Conservation (phyloP, 495 filamentous ascomycete genomes). For the Penicillium antarcticum region DNA sequence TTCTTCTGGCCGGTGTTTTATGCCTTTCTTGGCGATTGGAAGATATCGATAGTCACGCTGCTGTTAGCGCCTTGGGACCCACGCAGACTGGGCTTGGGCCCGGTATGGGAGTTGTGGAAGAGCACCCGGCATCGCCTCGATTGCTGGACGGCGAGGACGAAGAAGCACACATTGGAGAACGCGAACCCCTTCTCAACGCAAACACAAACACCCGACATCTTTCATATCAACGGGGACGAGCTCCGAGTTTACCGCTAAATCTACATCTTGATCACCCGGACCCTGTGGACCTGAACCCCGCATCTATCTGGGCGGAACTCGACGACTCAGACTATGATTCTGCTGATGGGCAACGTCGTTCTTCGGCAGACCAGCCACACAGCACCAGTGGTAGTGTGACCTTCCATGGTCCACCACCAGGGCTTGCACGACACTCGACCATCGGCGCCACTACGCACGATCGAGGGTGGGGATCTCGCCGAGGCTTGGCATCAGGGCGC, state of each 20-base stretch:
- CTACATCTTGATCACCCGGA: conserved; percentile 23
- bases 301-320: conserved; percentile 50
- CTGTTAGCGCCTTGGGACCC: conserved; percentile 36
- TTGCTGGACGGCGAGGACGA: conserved; percentile 28
- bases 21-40: conserved; percentile 92
- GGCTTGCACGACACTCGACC: conserved; percentile 22
- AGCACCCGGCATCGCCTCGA: conserved; percentile 22
- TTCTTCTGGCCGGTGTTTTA: conserved; percentile 84
- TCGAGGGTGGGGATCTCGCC: conserved; percentile 22
- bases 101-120: conserved; percentile 43
- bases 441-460: conserved; percentile 24
- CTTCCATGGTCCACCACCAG: conserved; percentile 16
- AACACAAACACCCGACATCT: conserved; percentile 13
- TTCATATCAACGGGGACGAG: conserved; percentile 25
- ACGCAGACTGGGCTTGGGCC: conserved; percentile 42
- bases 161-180: conserved; percentile 33
- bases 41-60: conserved; percentile 58
- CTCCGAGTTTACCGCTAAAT: conserved; percentile 38
- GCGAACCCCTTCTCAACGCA: conserved; percentile 35
- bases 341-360: conserved; percentile 11
- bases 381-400: conserved; percentile 25
- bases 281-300: conserved; percentile 36
- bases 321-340: conserved; percentile 43
- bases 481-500: conserved; percentile 5
- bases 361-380: conserved; percentile 21